A percentile compares a stretch with the other conserved stretches of the same genome.
These are phyloP conservation scores for Cinnamomum micranthum DNA, from an alignment of 164 flowering plant genomes.

Conservation along the genomic window DNA sequence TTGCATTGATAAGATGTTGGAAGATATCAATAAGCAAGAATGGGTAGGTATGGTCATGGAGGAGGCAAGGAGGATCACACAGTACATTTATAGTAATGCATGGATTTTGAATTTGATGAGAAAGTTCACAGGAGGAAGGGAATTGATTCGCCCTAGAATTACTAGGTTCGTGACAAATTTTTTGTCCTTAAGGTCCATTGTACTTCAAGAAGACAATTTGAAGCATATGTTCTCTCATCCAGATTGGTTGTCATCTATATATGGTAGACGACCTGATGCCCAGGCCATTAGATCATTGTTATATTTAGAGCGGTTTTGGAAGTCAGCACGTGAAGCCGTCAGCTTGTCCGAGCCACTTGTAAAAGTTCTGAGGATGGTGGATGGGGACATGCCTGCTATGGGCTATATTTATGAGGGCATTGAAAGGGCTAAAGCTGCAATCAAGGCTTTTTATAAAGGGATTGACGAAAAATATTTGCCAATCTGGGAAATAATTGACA, in stretches of 20 bases:
- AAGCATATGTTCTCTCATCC: conserved; percentile 59
- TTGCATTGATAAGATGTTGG: conserved; percentile 61
- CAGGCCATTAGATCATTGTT: conserved; percentile 42
- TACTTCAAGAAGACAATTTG: conserved; percentile 49
- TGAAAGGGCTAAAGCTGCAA: conserved; percentile 56
- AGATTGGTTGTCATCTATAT: conserved; percentile 50
- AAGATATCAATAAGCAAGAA: conserved; percentile 56
- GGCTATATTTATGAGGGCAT: conserved; percentile 71
- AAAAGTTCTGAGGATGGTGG: conserved; percentile 54
- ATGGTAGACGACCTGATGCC: conserved; percentile 44
- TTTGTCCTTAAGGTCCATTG: conserved; percentile 50
- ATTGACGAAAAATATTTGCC: conserved; percentile 51
- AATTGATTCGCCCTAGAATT: conserved; percentile 47
- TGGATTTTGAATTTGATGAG: conserved; percentile 50
- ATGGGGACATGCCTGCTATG: conserved; percentile 74
- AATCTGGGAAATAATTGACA: conserved; percentile 62
- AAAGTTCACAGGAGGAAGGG: conserved; percentile 56
- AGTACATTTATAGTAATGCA: conserved; percentile 45
- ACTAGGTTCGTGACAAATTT: conserved; percentile 43
- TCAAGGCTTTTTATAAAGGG: conserved; percentile 51
- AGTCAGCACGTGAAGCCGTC: conserved; percentile 47
- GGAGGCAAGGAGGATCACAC: conserved; percentile 48
- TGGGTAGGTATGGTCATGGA: conserved; percentile 52
- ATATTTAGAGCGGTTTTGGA: conserved; percentile 56
- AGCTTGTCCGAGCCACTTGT: conserved; percentile 57